Conservation (phyloP, 116 monocot species). For the Trichopus zeylanicus region DNA sequence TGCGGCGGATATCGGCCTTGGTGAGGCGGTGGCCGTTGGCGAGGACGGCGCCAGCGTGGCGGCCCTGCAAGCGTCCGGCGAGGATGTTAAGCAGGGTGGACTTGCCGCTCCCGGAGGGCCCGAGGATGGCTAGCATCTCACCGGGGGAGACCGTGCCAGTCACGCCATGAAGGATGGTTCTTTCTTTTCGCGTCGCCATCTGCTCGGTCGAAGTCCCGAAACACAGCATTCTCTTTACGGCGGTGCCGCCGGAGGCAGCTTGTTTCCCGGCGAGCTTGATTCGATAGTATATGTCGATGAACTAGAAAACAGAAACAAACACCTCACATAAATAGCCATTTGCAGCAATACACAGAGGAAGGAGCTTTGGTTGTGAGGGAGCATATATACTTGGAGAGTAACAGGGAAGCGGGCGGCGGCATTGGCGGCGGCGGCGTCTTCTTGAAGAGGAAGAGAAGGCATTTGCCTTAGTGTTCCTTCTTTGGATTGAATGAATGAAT, state of each 20-base stretch:
- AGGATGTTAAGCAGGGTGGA: slow-evolving; percentile 70
- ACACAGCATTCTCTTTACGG: not conserved
- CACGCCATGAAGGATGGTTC: slow-evolving; percentile 46
- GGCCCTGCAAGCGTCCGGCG: slow-evolving; percentile 38
- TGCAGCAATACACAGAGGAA: too few relatives aligned
- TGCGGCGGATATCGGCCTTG: slow-evolving; percentile 21
- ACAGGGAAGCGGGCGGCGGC: too few relatives aligned
- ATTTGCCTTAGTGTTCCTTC: too few relatives aligned
- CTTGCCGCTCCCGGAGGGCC: slow-evolving; percentile 92
- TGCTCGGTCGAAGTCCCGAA: not conserved
- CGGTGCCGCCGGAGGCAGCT: not conserved
- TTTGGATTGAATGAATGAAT: too few relatives aligned
- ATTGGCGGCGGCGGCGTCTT: too few relatives aligned
- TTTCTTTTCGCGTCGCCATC: slow-evolving; percentile 4
- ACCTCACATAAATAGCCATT: too few relatives aligned
- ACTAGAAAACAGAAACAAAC: not conserved
- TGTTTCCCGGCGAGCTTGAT: not conserved
- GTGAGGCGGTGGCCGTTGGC: slow-evolving; percentile 19
- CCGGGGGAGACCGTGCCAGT: slow-evolving; percentile 54
- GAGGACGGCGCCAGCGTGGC: slow-evolving; percentile 29
- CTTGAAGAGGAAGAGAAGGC: too few relatives aligned
- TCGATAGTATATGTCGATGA: not conserved
- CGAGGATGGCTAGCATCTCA: slow-evolving; percentile 70
- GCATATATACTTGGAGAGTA: too few relatives aligned
- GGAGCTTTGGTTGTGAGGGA: too few relatives aligned